phyloP scores from a whole-genome alignment of 371 early-diverging fungal genomes.

The Haplosporangium sp. region DNA sequence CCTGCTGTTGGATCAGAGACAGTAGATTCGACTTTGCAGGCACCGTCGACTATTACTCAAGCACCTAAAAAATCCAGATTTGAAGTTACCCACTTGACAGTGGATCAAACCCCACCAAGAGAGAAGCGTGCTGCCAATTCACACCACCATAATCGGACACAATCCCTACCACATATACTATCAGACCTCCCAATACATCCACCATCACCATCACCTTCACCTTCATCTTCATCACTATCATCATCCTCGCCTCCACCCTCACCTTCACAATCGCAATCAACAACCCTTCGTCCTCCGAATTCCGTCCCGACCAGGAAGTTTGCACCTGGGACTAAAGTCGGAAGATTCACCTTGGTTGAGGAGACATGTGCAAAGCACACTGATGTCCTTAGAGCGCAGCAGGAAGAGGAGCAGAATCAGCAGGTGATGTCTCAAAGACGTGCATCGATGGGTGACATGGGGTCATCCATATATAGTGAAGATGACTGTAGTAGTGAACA shows the following conservation, averaged over 20 bases:
- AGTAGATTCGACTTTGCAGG: not conserved
- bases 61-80: not conserved
- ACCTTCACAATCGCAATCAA: not conserved
- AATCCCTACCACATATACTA: conserved; percentile 11
- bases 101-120: not conserved
- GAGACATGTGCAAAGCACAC: conserved; percentile 25
- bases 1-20: not conserved
- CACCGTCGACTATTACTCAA: not conserved
- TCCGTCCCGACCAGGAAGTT: conserved; percentile 19
- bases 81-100: not conserved
- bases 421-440: conserved; percentile 9
- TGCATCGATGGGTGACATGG: conserved; percentile 16
- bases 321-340: conserved; percentile 48
- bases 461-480: not conserved
- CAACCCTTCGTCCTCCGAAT: not conserved
- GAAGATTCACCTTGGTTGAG: conserved; percentile 47
- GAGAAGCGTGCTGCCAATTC: not conserved
- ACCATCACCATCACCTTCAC: not conserved
- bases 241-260: not conserved
- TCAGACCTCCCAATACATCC: not conserved
- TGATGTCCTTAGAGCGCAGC: conserved; percentile 23
- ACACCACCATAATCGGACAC: conserved; percentile 8
- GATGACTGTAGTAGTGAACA: not conserved
- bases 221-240: not conserved
- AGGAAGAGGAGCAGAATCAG: conserved; percentile 12